Base-by-base conservation (phyloP, 2,329 filamentous ascomycete genomes). In the Sphaceloma murrayae region DNA sequence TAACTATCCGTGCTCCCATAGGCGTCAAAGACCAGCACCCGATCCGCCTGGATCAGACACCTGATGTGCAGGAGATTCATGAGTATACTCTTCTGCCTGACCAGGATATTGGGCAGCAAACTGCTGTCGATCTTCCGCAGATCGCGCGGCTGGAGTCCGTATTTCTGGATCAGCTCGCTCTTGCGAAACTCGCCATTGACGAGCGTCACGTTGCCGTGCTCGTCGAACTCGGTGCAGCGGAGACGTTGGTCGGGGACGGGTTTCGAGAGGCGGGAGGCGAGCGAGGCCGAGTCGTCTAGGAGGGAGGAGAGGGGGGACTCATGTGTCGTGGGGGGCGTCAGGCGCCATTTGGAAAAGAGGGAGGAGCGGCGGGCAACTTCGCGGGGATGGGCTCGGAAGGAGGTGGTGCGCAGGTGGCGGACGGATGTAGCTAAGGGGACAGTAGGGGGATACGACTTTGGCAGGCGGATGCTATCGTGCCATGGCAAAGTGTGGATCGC, bases 121-220 rank as follows among this genome's bases (percentile, higher is more conserved):
- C 86, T 94, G 10, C 88, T 95, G 62, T 98, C 91, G 58, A 98
- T 95, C 66, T 98, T 98, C 56, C 91, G 84, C 46, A 98, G 71
- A 68, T 98, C 91, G 49, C 91, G 88, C 46, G 91, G 89, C 38
- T 95, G 74, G 18, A 96, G 74, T 31, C 88, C 88, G 60, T 94
- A 95, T 84, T 89, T 52, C 26, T 40, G 43, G 62, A 95, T 96
- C 34, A 98, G 71, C 67, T 98, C 91, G 56, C 80, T 91, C 72
- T 98, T 98, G 67, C 91, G 93, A 65, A 95, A 96, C 63, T 96
- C 91, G 48, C 87, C 86, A 59, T 93, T 93, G 14, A 94, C 83
- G 47, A 96, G 70, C 14, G 89, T 93, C 18, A 95, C 87, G 55
- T 93, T 83, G 30, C 91, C 91, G 57, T 85, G 78, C 61, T 88